Conservation (phyloP, 2,329 filamentous ascomycete genomes). For the Chrysoporthe deuterocubensis region DNA sequence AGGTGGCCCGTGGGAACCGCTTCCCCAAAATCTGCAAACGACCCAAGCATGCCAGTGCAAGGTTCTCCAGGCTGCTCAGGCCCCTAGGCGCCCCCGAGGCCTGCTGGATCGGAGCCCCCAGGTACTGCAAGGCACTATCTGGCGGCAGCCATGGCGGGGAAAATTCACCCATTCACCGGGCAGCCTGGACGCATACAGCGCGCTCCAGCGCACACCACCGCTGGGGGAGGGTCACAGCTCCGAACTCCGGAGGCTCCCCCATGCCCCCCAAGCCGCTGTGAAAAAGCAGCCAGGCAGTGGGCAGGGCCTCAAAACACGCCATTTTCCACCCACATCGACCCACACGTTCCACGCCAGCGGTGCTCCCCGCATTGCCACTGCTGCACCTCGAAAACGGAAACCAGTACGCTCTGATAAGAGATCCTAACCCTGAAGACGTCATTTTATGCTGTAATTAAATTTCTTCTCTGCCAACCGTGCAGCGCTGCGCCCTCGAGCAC, state of each 20-base stretch:
- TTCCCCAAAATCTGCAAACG: slow-evolving; percentile 7
- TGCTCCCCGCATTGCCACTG: slow-evolving; percentile 9
- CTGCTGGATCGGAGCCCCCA: neutral
- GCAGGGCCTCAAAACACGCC: slow-evolving; percentile 19
- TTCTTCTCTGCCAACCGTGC: too few relatives aligned
- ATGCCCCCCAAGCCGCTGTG: neutral
- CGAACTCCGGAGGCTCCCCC: neutral
- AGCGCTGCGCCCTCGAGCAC: too few relatives aligned
- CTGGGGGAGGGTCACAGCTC: neutral
- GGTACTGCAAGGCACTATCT: neutral
- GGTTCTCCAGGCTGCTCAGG: slow-evolving; percentile 17
- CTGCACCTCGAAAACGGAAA: too few relatives aligned
- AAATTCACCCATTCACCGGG: neutral
- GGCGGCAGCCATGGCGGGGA: neutral
- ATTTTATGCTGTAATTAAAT: slow-evolving; percentile 10
- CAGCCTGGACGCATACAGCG: neutral
- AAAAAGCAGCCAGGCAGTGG: neutral
- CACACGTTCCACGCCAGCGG: neutral
- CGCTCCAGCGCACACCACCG: too few relatives aligned
- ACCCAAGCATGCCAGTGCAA: neutral
- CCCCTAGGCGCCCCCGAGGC: neutral
- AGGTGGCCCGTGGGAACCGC: neutral
- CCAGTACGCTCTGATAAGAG: neutral
- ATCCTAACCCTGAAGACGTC: slow-evolving; percentile 10
- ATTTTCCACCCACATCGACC: slow-evolving; percentile 20